Evolutionary conservation across 768 basidiomycete species (phyloP), one percentile per base, ranked within the genome.

Genomic region (Boletellus ananiceps): DNA sequence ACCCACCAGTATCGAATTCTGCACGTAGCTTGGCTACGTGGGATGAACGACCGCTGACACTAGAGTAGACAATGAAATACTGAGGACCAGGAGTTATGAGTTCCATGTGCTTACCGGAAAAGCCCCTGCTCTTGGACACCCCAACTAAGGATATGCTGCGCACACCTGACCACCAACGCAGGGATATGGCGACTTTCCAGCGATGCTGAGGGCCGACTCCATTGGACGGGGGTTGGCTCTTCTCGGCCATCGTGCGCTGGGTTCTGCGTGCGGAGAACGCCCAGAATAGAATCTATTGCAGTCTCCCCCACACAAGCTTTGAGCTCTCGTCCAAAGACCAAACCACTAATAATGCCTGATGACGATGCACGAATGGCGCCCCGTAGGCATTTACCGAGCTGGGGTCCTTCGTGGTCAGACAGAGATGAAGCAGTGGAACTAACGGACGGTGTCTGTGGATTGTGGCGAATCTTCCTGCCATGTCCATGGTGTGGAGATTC

Each of bases 101-200:
- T 38, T 44, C n/a, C 33, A 25, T 40, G 12, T 27, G 68, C 82
- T 57, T 59, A 88, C 90, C 89, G 79, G 65, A 93, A 93, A 38
- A 93, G 70, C 4, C 90, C 90, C 65, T 92, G 88, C 64, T 93
- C 90, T 63, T 88, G 81, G 12, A 92, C 68, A 40, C 91, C 90
- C 88, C 91, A 93, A 19, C 77, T 70, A 61, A 88, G 68, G 47
- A 93, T 61, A 69, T 93, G 90, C 60, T 93, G 86, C 3, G 85
- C 83, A 66, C 89, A 93, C 49, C 91, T 74, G 43, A 87, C 81
- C 23, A 91, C 82, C 19, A 93, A 69, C 0, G 88, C 89, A 36
- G 91, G 88, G 35, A 93, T 57, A 58, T 68, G 67, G 38, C 82
- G 72, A 43, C 62, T 65, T 61, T 83, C 82, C 51, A 84, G 54